Base-by-base conservation (phyloP, 306 rosid species). In the Malus sylvestris region DNA sequence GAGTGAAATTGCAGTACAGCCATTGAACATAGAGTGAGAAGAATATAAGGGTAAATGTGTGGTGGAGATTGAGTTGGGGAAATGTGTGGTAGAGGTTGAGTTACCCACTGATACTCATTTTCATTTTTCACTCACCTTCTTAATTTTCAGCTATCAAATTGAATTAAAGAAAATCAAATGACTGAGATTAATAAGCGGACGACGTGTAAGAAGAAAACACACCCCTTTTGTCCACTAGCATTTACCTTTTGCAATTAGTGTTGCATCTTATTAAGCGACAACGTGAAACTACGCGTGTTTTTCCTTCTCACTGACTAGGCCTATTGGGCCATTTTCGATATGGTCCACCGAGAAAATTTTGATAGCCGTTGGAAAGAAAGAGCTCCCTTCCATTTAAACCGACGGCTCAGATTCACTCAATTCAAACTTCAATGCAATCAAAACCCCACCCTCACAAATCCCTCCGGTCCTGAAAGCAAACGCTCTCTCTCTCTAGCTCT, bases 311-410 rank as follows among this genome's bases (percentile, higher is more conserved):
- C 18, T 14, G 66, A 12, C 27, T 60, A 18, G 32, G 9, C 68
- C 35, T 32, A 32, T 32, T 33, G 38, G 38, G 38, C 6, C 23
- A 32, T 64, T 32, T 32, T 27, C n/a, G 16, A 61, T 8, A 9
- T 16, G 23, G 68, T 25, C 45, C 23, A 16, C 13, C 19, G 22
- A 32, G 68, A 32, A 40, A 18, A 16, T 16, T 8, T 45, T 30
- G 33, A 74, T 85, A 87, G 97, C 94, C 94, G 94, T 91, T 87
- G 70, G 77, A 74, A 71, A 59, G 16, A 42, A 60, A 5, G 13
- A 71, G 79, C 80, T 73, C 67, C 66, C 5, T 58, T 13, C 32
- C 4, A 46, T 76, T 22, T 3, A 70, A 82, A 82, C 80, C 3
- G 27, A 79, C 84, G 63, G 83, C 72, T 61, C 20, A 18, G 30